Evolutionary conservation across 306 rosid genomes (phyloP).

Genomic region (Prinsepia uniflora): DNA sequence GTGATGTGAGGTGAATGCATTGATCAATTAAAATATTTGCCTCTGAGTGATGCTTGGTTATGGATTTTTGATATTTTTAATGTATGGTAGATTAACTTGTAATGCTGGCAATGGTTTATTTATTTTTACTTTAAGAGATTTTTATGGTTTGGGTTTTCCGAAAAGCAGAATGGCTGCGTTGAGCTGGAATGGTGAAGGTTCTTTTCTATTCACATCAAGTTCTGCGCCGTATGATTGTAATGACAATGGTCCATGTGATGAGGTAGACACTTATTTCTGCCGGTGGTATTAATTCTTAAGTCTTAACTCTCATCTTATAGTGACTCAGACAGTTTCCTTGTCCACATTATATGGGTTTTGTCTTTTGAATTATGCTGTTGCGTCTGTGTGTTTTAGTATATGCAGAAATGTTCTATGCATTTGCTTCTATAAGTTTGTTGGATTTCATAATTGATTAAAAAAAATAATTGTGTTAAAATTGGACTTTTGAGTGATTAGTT

Average conservation of each 20-base stretch:
- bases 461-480: not conserved
- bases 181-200: constrained; percentile 85
- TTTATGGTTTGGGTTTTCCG: not conserved
- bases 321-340: not conserved
- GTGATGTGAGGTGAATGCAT: constrained; percentile 68
- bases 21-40: not conserved
- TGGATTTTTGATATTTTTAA: not conserved
- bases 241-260: constrained; percentile 82
- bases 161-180: constrained; percentile 57
- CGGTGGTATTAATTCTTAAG: not conserved
- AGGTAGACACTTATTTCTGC: constrained; percentile 40
- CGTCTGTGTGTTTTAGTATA: constrained; percentile 5
- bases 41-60: not conserved
- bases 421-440: not conserved
- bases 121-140: not conserved
- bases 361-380: not conserved
- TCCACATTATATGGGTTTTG: not conserved
- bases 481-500: constrained; percentile 10
- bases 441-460: not conserved
- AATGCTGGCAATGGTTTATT: constrained; percentile 24
- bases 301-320: constrained; percentile 15
- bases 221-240: constrained; percentile 88
- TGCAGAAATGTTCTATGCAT: not conserved
- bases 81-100: constrained; percentile 1
- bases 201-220: constrained; percentile 84